A percentile compares a stretch with the other conserved stretches of the same genome.
Evolutionary conservation across 805 yeast genomes (phyloP).

Genomic region (Candida taoyuanica): DNA sequence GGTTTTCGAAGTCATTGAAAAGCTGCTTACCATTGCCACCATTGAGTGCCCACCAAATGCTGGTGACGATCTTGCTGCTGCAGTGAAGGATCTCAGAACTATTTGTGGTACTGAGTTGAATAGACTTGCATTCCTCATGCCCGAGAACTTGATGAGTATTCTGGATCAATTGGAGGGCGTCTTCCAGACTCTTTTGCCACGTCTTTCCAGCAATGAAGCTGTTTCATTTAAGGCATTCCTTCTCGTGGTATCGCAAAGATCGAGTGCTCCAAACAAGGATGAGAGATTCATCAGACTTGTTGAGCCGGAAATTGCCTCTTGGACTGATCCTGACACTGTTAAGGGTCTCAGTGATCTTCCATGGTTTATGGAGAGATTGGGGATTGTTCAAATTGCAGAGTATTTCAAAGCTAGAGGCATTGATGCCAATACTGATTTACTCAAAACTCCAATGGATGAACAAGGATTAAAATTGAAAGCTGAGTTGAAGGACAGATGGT

Average conservation of each 20-base stretch:
- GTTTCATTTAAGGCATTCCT: slow-evolving; percentile 92
- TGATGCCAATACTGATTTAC: slow-evolving; percentile 65
- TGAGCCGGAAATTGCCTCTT: slow-evolving; percentile 86
- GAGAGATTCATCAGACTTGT: slow-evolving; percentile 83
- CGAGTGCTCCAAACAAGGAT: slow-evolving; percentile 65
- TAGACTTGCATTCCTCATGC: slow-evolving; percentile 91
- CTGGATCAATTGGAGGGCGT: slow-evolving; percentile 80
- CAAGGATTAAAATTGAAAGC: slow-evolving; percentile 73
- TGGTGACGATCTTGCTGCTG: slow-evolving; percentile 71
- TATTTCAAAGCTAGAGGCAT: slow-evolving; percentile 84
- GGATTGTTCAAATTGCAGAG: slow-evolving; percentile 88
- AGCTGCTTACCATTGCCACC: slow-evolving; percentile 78
- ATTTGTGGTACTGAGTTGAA: slow-evolving; percentile 94
- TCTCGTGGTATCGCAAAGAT: slow-evolving; percentile 85
- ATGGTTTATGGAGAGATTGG: slow-evolving; percentile 98
- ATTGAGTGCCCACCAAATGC: slow-evolving; percentile 66
- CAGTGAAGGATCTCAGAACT: slow-evolving; percentile 81
- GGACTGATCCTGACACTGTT: slow-evolving; percentile 90
- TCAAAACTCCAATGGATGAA: slow-evolving; percentile 85
- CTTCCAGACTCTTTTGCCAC: slow-evolving; percentile 64
- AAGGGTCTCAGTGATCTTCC: slow-evolving; percentile 86
- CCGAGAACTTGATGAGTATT: slow-evolving; percentile 78
- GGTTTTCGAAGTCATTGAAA: slow-evolving; percentile 81
- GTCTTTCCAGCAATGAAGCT: slow-evolving; percentile 83
- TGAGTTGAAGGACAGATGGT: slow-evolving; percentile 86